Evolutionary conservation across 768 basidiomycete species (phyloP), one percentile per base, ranked within the genome.

Genomic region (Hemileccinum impolitum): DNA sequence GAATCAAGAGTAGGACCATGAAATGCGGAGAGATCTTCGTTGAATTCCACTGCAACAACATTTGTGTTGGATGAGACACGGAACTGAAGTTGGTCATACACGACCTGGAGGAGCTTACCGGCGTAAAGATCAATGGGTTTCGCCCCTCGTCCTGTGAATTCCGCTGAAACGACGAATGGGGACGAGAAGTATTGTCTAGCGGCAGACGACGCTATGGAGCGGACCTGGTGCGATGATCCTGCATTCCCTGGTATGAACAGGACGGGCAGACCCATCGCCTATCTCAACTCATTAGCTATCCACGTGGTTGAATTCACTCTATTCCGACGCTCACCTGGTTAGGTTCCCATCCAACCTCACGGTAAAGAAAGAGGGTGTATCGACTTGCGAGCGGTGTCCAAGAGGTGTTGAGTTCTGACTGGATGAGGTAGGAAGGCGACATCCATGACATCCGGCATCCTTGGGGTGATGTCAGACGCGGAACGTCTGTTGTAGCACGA

Each of bases 241-340:
- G 95, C 95, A 65, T 97, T 98, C 8, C 96, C 96, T 2, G 96
- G 96, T 37, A 98, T 87, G 71, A 97, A 99, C 25, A 99, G 75
- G 25, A 95, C 91, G n/a, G 96, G 96, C 15, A 79, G 62, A 34
- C 92, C 90, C 45, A 71, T 52, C 25, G 61, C 48, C 66, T 67
- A 49, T 32, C 39, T 31, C 43, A 36, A 32, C 15, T 31, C 36
- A 13, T 56, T 37, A 51, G 48, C 31, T 28, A 18, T 14, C n/a
- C 30, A 26, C 38, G 9, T 4, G 17, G 30, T 35, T 23, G 15
- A 39, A 14, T 12, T 21, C n/a, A 55, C 28, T 67, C n/a, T 45
- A 17, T 39, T 19, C 7, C 23, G n/a, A 18, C 30, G 37, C 25
- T 55, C 62, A 86, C 86, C 71, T 84, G 71, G 37, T 71, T 71